Evolutionary conservation across 768 basidiomycete species (phyloP).

Genomic region (Gymnopilus dilepis): DNA sequence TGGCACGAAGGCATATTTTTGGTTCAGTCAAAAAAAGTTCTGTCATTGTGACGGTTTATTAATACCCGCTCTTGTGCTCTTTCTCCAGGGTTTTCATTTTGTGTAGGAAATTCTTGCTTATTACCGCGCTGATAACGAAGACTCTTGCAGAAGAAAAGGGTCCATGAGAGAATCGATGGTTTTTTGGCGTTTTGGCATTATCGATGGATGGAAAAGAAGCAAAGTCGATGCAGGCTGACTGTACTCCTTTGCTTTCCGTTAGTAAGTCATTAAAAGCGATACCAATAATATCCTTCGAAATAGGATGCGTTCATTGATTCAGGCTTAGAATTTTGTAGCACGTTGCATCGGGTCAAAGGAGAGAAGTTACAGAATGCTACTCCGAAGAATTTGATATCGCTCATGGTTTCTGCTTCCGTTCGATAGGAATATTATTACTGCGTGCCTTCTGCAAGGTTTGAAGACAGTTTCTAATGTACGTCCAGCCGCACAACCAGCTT

Average conservation of each 20-base stretch:
- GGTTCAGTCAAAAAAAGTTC: background rate
- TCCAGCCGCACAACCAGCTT: background rate
- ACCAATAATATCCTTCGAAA: constrained; percentile 2
- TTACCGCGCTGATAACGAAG: background rate
- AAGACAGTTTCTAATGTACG: background rate
- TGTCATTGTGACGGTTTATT: background rate
- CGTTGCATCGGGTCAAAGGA: background rate
- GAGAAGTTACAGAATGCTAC: background rate
- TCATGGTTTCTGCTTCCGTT: background rate
- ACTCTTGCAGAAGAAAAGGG: background rate
- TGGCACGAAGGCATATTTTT: background rate
- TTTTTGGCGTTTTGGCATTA: background rate
- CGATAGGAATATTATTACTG: background rate
- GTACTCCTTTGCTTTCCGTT: background rate
- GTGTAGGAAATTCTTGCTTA: background rate
- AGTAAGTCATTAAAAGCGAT: background rate
- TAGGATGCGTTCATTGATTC: background rate
- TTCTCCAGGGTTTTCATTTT: background rate
- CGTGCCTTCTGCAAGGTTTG: background rate
- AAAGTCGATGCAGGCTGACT: background rate
- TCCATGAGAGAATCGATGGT: constrained; percentile 2
- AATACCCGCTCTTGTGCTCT: background rate
- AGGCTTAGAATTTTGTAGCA: background rate
- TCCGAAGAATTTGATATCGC: background rate
- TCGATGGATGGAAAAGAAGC: background rate